Evolutionary conservation across 495 filamentous ascomycete species (phyloP).

Genomic region (Pseudotulostoma volvatum): DNA sequence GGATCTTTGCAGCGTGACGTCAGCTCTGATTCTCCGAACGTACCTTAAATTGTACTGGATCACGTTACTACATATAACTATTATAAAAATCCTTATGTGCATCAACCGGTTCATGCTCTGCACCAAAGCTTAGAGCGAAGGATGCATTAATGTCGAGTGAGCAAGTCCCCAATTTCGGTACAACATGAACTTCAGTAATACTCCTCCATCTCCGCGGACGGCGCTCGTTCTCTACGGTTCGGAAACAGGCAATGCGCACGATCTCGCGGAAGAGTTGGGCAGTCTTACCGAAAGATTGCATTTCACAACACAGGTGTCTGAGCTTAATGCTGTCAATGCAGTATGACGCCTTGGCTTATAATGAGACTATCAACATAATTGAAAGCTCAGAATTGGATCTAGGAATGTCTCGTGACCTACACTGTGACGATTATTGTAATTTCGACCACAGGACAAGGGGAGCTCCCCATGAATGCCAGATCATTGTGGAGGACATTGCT

Average conservation of each 20-base stretch:
- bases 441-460: slow-evolving; percentile 90
- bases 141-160: slow-evolving; percentile 7
- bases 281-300: slow-evolving; percentile 53
- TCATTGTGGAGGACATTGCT: slow-evolving; percentile 76
- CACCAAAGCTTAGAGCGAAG: background rate
- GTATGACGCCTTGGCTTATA: slow-evolving; percentile 22
- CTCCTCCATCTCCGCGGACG: too few species aligned
- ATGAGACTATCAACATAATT: background rate
- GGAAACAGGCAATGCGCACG: slow-evolving; percentile 85
- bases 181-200: too few species aligned
- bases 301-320: slow-evolving; percentile 55
- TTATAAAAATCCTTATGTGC: too few species aligned
- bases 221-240: slow-evolving; percentile 81
- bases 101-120: too few species aligned
- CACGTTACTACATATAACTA: too few species aligned
- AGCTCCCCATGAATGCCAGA: slow-evolving; percentile 65
- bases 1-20: too few species aligned
- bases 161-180: slow-evolving; percentile 5
- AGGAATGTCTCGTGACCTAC: slow-evolving; percentile 33
- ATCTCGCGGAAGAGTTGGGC: slow-evolving; percentile 72
- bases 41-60: too few species aligned
- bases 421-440: slow-evolving; percentile 60
- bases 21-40: too few species aligned
- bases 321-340: slow-evolving; percentile 59
- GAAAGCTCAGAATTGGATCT: slow-evolving; percentile 13